phyloP scores from a whole-genome alignment of 2,329 filamentous ascomycete species.

The Rhynchosporium graminicola region DNA sequence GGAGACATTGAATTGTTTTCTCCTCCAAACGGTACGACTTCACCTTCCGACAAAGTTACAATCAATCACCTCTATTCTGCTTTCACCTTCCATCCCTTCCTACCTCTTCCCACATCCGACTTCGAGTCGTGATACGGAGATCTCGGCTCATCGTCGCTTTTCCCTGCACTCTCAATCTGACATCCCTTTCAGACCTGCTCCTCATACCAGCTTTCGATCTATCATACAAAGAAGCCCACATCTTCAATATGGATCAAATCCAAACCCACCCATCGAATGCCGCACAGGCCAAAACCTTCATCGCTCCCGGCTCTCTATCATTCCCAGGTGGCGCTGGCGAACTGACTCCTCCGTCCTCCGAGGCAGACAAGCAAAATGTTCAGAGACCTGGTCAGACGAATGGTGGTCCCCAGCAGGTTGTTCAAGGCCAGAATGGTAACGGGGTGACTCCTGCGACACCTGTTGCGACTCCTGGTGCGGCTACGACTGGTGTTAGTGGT shows the following conservation, averaged over 20 bases:
- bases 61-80: conserved; percentile 21
- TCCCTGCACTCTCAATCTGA: conserved; percentile 32
- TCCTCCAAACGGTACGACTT: conserved; percentile 69
- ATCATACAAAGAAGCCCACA: conserved; percentile 36
- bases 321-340: conserved; percentile 85
- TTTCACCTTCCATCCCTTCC: conserved; percentile 9
- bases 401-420: conserved; percentile 55
- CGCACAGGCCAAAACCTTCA: conserved; percentile 93
- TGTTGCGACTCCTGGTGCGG: conserved; percentile 57
- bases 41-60: conserved; percentile 27
- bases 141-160: conserved; percentile 25
- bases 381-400: conserved; percentile 52
- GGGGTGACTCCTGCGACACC: conserved; percentile 91
- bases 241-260: conserved; percentile 72
- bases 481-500: conserved; percentile 74
- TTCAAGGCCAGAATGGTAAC: conserved; percentile 64
- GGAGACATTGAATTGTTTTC: conserved; percentile 99
- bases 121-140: conserved; percentile 25
- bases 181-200: conserved; percentile 37
- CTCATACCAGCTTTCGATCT: conserved; percentile 23
- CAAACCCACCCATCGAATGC: conserved; percentile 91
- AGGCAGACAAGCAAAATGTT: conserved; percentile 60
- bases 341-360: conserved; percentile 76
- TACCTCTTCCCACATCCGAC: conserved; percentile 10
- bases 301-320: conserved; percentile 86